Evolutionary conservation across 2,329 filamentous ascomycete species (phyloP).

Genomic region (Neofusicoccum laricinum): DNA sequence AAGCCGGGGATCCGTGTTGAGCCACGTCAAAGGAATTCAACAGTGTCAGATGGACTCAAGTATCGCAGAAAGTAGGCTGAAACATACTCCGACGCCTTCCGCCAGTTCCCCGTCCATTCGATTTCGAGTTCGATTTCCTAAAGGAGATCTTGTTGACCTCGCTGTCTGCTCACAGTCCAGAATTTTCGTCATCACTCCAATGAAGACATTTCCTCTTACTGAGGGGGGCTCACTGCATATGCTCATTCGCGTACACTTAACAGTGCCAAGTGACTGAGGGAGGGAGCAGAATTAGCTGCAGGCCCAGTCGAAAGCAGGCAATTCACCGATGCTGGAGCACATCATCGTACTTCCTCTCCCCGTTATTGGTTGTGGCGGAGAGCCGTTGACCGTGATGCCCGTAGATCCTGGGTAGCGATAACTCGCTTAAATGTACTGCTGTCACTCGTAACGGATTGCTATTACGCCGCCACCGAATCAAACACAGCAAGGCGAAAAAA

Average conservation of each 20-base stretch:
- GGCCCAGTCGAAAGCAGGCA: background rate
- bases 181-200: background rate
- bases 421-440: background rate
- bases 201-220: background rate
- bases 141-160: background rate
- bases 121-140: background rate
- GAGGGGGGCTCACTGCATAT: conserved; percentile 5
- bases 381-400: background rate
- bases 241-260: background rate
- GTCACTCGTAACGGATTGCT: conserved; percentile 9
- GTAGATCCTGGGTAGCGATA: background rate
- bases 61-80: background rate
- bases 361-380: background rate
- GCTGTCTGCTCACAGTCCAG: background rate
- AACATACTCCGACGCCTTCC: background rate
- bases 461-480: background rate
- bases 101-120: background rate
- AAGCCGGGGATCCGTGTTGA: background rate
- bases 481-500: background rate
- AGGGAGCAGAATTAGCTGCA: background rate
- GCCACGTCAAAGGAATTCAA: background rate
- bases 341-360: background rate
- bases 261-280: background rate
- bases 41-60: background rate
- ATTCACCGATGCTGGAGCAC: background rate